These are phyloP conservation scores for Parafenestella ontariensis DNA, from an alignment of 2,329 filamentous ascomycete genomes.

Conservation along the genomic window DNA sequence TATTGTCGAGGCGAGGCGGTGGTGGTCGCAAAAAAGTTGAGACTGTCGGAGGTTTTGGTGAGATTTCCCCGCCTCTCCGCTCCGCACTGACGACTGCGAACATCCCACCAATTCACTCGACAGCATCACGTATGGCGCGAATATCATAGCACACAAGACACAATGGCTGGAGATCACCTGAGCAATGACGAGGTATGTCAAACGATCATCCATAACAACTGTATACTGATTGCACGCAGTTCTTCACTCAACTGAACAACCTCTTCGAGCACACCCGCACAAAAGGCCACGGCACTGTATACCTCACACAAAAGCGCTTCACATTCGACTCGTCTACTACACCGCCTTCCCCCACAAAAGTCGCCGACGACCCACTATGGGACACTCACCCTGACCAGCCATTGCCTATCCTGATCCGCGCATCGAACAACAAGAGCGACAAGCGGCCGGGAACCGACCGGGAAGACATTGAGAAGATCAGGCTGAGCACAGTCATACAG, in stretches of 20 bases:
- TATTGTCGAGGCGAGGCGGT: slow-evolving; percentile 29
- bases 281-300: slow-evolving; percentile 76
- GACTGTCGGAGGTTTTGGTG: slow-evolving; percentile 33
- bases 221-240: slow-evolving; percentile 57
- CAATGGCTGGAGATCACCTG: slow-evolving; percentile 60
- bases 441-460: slow-evolving; percentile 52
- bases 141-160: slow-evolving; percentile 30
- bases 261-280: slow-evolving; percentile 72
- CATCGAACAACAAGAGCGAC: slow-evolving; percentile 75
- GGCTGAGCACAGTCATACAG: slow-evolving; percentile 83
- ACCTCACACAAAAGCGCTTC: slow-evolving; percentile 76
- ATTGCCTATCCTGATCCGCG: slow-evolving; percentile 79
- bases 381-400: slow-evolving; percentile 67
- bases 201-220: slow-evolving; percentile 21
- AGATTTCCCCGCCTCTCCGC: slow-evolving; percentile 29
- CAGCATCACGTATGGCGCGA: slow-evolving; percentile 27
- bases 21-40: slow-evolving; percentile 40
- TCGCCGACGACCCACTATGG: slow-evolving; percentile 62
- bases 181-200: slow-evolving; percentile 67
- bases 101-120: slow-evolving; percentile 28
- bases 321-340: slow-evolving; percentile 52
- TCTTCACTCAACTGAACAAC: slow-evolving; percentile 72
- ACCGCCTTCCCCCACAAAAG: slow-evolving; percentile 44
- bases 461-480: slow-evolving; percentile 66
- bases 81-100: slow-evolving; percentile 21